Conservation (phyloP, 2,329 filamentous ascomycete genomes). For the Cercospora berteroae region DNA sequence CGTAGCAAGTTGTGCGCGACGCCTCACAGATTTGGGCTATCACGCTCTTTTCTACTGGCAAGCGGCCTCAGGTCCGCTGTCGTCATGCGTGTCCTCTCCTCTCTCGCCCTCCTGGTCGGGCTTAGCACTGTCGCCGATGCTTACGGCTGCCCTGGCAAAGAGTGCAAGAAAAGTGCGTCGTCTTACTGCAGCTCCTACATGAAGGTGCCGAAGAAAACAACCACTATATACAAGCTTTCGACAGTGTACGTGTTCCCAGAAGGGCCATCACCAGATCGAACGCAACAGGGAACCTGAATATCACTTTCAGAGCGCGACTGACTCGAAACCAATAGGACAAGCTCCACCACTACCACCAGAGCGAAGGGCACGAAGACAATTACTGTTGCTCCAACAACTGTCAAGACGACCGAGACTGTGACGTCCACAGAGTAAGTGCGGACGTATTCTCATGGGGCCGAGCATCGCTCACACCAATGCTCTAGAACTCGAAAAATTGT, state of each 20-base stretch:
- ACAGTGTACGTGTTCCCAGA: background rate
- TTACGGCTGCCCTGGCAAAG: slow-evolving; percentile 9
- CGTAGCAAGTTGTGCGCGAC: background rate
- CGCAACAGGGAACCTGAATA: background rate
- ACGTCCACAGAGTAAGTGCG: background rate
- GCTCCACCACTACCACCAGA: background rate
- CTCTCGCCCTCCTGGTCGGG: background rate
- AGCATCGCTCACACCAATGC: background rate
- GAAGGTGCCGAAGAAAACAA: slow-evolving; percentile 3
- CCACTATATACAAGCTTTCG: background rate
- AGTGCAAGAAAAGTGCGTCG: slow-evolving; percentile 1
- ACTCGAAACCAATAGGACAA: background rate
- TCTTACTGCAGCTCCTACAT: slow-evolving; percentile 12
- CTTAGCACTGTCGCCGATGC: slow-evolving; percentile 3
- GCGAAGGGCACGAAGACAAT: background rate
- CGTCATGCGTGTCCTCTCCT: background rate
- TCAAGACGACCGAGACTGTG: background rate
- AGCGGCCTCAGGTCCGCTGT: background rate
- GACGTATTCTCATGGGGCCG: background rate
- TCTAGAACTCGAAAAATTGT: background rate
- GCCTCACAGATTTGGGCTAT: background rate
- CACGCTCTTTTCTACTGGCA: background rate
- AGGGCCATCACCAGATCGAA: background rate
- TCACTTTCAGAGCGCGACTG: background rate
- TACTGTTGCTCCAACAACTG: background rate